phyloP scores from a whole-genome alignment of 169 alveolate species.

The Cardiosporidium cionae region DNA sequence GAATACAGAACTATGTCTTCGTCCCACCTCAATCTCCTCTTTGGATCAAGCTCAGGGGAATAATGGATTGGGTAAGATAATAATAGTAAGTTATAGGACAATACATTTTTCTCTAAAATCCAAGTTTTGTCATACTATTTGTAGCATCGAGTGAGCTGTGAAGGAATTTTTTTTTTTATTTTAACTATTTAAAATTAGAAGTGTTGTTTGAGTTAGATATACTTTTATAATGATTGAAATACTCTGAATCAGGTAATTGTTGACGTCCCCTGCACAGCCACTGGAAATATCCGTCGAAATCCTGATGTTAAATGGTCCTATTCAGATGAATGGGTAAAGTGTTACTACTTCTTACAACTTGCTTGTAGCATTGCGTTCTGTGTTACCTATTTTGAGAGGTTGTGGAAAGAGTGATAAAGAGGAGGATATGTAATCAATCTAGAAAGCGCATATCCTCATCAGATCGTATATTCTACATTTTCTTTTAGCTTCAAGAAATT shows the following conservation, averaged over 20 bases:
- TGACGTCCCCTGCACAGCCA: conserved; percentile 91
- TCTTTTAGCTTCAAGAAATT: conserved; percentile 17
- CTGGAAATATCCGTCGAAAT: conserved; percentile 84
- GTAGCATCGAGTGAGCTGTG: background rate
- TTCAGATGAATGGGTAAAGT: conserved; percentile 46
- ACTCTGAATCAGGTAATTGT: conserved; percentile 58
- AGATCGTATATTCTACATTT: too few species aligned
- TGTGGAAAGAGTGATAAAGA: too few species aligned
- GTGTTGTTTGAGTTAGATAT: background rate
- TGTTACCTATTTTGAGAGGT: background rate
- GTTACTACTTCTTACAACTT: background rate
- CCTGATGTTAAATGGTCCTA: conserved; percentile 85
- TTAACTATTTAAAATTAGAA: background rate
- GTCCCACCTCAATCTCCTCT: conserved; percentile 50
- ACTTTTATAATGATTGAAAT: too few species aligned
- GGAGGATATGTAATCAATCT: too few species aligned
- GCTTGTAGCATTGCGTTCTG: background rate
- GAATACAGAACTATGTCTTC: conserved; percentile 71
- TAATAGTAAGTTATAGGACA: too few species aligned
- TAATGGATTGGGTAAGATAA: conserved; percentile 76
- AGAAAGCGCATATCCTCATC: too few species aligned
- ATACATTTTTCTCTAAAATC: background rate
- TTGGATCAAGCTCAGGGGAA: conserved; percentile 50
- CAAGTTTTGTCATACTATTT: background rate
- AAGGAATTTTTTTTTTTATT: background rate